Base-by-base conservation (phyloP, 2,329 filamentous ascomycete genomes). In the Dactylellina parvicollis region DNA sequence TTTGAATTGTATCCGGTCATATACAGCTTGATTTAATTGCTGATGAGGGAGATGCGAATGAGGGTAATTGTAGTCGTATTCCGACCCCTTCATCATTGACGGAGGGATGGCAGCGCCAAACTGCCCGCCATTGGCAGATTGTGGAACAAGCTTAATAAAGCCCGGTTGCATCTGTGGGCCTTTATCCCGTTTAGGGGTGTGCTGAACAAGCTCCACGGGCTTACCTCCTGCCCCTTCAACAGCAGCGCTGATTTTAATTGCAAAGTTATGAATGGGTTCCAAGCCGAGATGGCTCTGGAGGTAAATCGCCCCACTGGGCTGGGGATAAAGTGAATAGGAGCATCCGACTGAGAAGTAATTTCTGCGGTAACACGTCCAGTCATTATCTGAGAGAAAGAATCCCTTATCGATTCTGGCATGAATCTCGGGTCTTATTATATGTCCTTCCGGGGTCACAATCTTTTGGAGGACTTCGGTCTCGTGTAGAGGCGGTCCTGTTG, bases 1-100 rank as follows among this genome's bases (percentile, higher is more conserved):
- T 80, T 96, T 96, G 85, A 96, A 97, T 78, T 96, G 92, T 56
- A 96, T 95, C 9, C 93, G 88, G 79, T 96, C 92, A 79, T 96
- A 97, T 0, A 84, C 86, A 66, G 77, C 78, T 52, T 78, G 75
- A 38, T 77, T 77, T 22, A 76, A 73, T 22, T 64, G 72, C 34
- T 79, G 77, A 67, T 89, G 86, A n/a, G 84, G 83, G 5, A 76
- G 61, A 28, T 80, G 82, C 10, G 77, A 79, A 18, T 81, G 79
- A 2, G 78, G 66, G 22, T 77, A 78, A 16, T 62, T 75, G 52
- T 76, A 77, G 30, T 77, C 77, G 49, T 77, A 76, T 3, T 78
- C 77, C 24, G 76, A 44, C 1, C 84, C 81, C 75, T 85, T 86
- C 26, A 81, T 75, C 22, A 78, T 69, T 38, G 30, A 73, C 62